Percentiles rank a stretch among this genome's conserved stretches.
Conservation (phyloP, 345 rosid species). For the Clausena lansium region DNA sequence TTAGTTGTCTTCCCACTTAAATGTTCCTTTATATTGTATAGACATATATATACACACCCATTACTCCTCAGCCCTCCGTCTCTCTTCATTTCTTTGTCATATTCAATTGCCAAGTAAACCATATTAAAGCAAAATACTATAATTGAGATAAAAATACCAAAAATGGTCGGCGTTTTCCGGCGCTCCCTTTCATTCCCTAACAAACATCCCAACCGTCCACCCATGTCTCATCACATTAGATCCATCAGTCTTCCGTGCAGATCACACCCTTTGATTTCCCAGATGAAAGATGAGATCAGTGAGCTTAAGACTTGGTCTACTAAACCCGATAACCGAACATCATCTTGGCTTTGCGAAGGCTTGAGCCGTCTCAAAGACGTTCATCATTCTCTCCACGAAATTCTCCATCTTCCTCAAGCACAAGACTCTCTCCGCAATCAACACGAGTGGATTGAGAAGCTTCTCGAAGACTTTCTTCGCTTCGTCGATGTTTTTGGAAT, state of each 20-base stretch:
- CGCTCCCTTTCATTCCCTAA: slow-evolving; percentile 60
- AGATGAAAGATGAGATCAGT: slow-evolving; percentile 33
- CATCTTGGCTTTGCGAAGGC: slow-evolving; percentile 43
- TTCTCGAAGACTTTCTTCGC: slow-evolving; percentile 49
- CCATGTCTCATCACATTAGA: slow-evolving; percentile 45
- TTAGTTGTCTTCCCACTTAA: slow-evolving; percentile 15
- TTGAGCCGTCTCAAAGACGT: slow-evolving; percentile 35
- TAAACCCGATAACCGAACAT: slow-evolving; percentile 20
- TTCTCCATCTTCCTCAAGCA: slow-evolving; percentile 59
- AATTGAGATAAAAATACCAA: background rate
- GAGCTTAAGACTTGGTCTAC: slow-evolving; percentile 32
- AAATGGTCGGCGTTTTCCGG: slow-evolving; percentile 47
- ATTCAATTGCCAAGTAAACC: no score
- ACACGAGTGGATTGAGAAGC: slow-evolving; percentile 42
- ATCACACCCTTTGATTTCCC: slow-evolving; percentile 59
- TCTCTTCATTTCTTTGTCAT: no score
- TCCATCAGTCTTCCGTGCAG: slow-evolving; percentile 63
- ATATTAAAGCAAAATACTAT: no score
- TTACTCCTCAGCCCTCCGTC: no score
- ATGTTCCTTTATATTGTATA: no score
- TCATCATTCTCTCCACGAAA: slow-evolving; percentile 44
- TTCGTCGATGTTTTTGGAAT: slow-evolving; percentile 58
- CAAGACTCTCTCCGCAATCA: slow-evolving; percentile 41
- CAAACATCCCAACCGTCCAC: slow-evolving; percentile 36
- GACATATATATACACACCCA: no score